These are phyloP conservation scores for Proliferodiscus dingleyae DNA, from an alignment of 2,329 filamentous ascomycete species.

Conservation along the genomic window DNA sequence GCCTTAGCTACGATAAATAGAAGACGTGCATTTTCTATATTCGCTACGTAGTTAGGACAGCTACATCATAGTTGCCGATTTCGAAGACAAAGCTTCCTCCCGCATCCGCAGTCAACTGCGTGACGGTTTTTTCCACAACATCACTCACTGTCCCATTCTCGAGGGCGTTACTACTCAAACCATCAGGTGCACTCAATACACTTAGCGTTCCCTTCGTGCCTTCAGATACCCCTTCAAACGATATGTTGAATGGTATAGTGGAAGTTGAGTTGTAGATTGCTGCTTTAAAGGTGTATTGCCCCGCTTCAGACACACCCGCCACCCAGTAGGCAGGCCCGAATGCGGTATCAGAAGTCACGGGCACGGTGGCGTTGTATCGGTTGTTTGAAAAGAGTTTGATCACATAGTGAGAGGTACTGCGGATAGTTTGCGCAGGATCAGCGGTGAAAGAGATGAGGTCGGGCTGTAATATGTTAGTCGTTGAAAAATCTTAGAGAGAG, in stretches of 20 bases:
- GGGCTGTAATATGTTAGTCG: slow-evolving; percentile 15
- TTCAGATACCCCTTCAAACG: slow-evolving; percentile 39
- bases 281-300: slow-evolving; percentile 44
- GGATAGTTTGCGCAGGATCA: slow-evolving; percentile 43
- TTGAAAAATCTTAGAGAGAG: neutral
- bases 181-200: slow-evolving; percentile 36
- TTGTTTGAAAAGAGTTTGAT: slow-evolving; percentile 46
- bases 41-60: slow-evolving; percentile 23
- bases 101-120: slow-evolving; percentile 8
- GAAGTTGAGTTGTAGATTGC: slow-evolving; percentile 49
- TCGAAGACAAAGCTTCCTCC: slow-evolving; percentile 19
- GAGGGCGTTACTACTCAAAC: slow-evolving; percentile 12
- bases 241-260: slow-evolving; percentile 41
- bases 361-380: slow-evolving; percentile 43
- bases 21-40: no score
- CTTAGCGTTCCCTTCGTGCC: slow-evolving; percentile 41
- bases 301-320: slow-evolving; percentile 39
- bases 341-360: slow-evolving; percentile 32
- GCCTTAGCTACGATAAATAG: no score
- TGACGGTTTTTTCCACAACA: slow-evolving; percentile 11
- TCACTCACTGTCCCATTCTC: slow-evolving; percentile 11
- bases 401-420: slow-evolving; percentile 46
- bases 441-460: slow-evolving; percentile 28
- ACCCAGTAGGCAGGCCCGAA: slow-evolving; percentile 47
- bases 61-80: slow-evolving; percentile 19